A percentile compares a stretch with the other conserved stretches of the same genome.
Evolutionary conservation across 106 monocot genomes (phyloP).

Genomic region (Dendrobium huoshanense): DNA sequence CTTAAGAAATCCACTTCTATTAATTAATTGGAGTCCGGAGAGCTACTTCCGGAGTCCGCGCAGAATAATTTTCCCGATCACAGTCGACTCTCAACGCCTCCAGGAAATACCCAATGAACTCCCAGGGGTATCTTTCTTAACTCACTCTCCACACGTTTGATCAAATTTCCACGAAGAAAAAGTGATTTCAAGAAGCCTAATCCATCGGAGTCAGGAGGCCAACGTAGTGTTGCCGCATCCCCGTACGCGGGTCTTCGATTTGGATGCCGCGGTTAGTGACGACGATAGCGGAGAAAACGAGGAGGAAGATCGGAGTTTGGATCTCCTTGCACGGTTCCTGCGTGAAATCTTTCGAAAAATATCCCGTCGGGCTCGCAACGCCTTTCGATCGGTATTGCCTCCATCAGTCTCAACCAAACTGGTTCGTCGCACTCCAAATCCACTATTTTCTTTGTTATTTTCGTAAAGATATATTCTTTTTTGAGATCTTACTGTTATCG

Average conservation of each 20-base stretch:
- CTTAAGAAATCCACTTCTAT: no score
- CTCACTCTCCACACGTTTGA: not conserved
- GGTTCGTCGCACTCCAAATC: constrained; percentile 23
- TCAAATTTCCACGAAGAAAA: not conserved
- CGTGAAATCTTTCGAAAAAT: constrained; percentile 61
- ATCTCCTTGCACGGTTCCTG: constrained; percentile 61
- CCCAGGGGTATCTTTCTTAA: constrained; percentile 11
- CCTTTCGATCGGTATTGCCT: constrained; percentile 73
- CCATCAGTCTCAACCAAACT: constrained; percentile 58
- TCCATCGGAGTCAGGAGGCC: constrained; percentile 20
- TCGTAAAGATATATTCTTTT: not conserved
- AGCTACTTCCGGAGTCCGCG: no score
- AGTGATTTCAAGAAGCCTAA: not conserved
- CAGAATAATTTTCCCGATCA: not conserved
- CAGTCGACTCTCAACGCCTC: constrained; percentile 22
- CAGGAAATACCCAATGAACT: constrained; percentile 21
- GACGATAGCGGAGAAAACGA: constrained; percentile 71
- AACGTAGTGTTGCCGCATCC: constrained; percentile 49
- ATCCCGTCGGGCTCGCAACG: constrained; percentile 59
- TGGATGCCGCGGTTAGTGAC: constrained; percentile 33
- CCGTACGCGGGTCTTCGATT: constrained; percentile 42
- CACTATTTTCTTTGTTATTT: not conserved
- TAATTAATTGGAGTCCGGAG: no score
- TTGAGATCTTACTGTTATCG: not conserved
- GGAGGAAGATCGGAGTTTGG: constrained; percentile 39